Base-by-base conservation (phyloP, 129 eudicot genomes). In the Flaveria linearis region DNA sequence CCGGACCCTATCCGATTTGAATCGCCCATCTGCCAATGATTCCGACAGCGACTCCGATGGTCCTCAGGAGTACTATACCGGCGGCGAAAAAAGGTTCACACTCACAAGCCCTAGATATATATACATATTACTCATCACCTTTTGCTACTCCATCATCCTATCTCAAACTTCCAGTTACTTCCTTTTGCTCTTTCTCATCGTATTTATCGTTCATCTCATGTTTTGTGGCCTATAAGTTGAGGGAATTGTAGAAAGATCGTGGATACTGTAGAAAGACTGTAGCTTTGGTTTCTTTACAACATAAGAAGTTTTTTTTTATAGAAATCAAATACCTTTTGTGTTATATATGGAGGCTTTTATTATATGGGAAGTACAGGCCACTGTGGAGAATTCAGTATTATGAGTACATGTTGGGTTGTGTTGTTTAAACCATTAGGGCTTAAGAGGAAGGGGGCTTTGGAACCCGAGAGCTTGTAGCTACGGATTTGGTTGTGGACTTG, bases 1-100 rank as follows among this genome's bases (percentile, higher is more conserved):
- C 77, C 96, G 98, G 4, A 94, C 97, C 56, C 90, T 94, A 5
- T 92, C 98, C 82, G 98, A 94, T 83, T 76, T 94, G 85, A 94
- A 94, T 71, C 97, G 98, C 10, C 98, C 93, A 0, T 74, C 98
- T 11, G 89, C 74, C 10, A 90, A 84, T 28, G 97, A 94, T 39
- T 88, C 97, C 72, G 98, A 91, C 69, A 94, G 97, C 84, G 97
- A 91, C 49, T 87, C 93, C 72, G 98, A 94, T 78, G 86, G 78
- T 52, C 97, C 98, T 72, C 96, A 91, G 75, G 98, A 94, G 85
- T 94, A 94, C 72, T 94, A 91, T 60, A 89, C 98, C 64, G 98
- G 98, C 42, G 97, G 98, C 74, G 93, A 89, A 70, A 94, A 94
- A 81, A 94, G 98, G 98, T 94, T 9, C 60, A 9, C 4, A 66